Evolutionary conservation across 2,329 filamentous ascomycete genomes (phyloP), one percentile per base, ranked within the genome.

Genomic region (Fusarium mexicanum): DNA sequence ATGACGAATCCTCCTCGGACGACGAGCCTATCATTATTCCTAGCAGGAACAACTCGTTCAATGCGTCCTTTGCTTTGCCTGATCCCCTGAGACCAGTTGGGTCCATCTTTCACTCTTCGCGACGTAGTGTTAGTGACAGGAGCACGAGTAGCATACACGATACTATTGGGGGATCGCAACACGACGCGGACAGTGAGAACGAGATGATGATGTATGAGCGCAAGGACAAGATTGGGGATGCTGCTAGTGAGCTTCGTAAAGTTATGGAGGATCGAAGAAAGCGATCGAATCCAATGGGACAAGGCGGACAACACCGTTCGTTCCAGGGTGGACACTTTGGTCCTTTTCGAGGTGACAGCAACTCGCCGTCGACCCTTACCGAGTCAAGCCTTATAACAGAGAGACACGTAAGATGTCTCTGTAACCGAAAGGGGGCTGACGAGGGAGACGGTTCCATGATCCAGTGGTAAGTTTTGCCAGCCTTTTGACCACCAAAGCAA

Each of bases 21-120:
- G 90, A 92, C 61, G 90, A 92, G 64, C 89, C 89, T 18, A 91
- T 92, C 69, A 86, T 91, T 57, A 89, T 92, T 44, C 90, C 90
- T 37, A 91, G 89, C 78, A 85, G 89, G 48, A 89, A 86, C 69
- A 84, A 84, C 8, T 84, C 83, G 2, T 91, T 91, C 63, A 80
- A 79, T 53, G 78, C 83, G 22, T 91, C 90, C 2, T 91, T 91
- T 79, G 87, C 86, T 5, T 80, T 90, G 13, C 88, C 88, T 1
- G 87, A 89, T 61, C 87, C 88, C 2, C 81, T 84, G 37, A 87
- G 85, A 69, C 86, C 87, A 8, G 84, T 86, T 6, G 84, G 84
- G 4, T 85, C 86, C 48, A 85, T 87, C 29, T 86, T 87, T 38
- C 85, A 87, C 71, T 82, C 81, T 10, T 84, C 85, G 4, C 84